Conservation (phyloP, 192 early-diverging fungal genomes). For the Chytriomyces hyalinus region DNA sequence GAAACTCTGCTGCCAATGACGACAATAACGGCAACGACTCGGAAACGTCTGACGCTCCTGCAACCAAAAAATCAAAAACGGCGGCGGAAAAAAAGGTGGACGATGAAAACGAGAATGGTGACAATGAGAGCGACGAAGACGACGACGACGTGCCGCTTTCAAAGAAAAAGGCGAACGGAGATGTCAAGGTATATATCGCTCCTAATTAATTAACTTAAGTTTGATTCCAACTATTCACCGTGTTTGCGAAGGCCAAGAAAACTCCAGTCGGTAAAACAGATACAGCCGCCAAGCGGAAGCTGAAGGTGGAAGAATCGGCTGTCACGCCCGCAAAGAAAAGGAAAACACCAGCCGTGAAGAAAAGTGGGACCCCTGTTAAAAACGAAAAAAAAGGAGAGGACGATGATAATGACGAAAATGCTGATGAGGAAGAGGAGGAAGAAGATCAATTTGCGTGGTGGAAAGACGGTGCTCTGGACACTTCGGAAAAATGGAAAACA, state of each 20-base stretch:
- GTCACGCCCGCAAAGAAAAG: constrained; percentile 4
- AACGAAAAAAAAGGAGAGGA: constrained; percentile 27
- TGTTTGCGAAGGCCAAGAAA: not conserved
- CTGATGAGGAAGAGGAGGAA: constrained; percentile 43
- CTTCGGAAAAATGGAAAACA: constrained; percentile 80
- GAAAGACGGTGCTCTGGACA: constrained; percentile 39
- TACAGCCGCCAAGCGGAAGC: not conserved
- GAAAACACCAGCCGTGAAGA: not conserved
- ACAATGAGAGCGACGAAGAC: constrained; percentile 44
- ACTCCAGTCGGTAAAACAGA: not conserved
- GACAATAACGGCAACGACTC: constrained; percentile 39
- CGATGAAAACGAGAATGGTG: not conserved
- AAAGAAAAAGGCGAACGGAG: constrained; percentile 69
- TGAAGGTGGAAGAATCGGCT: not conserved
- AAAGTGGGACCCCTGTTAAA: not conserved
- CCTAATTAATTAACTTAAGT: too few relatives aligned
- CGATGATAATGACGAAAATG: constrained; percentile 54
- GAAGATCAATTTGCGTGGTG: constrained; percentile 15
- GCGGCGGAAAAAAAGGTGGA: not conserved
- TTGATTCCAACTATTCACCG: not conserved
- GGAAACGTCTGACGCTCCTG: constrained; percentile 30
- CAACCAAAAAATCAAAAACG: constrained; percentile 11
- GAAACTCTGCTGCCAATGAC: constrained; percentile 31
- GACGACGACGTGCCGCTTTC: constrained; percentile 52
- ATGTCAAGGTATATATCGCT: too few relatives aligned